Conservation (phyloP, 495 filamentous ascomycete species). For the Penicillium egyptiacum region DNA sequence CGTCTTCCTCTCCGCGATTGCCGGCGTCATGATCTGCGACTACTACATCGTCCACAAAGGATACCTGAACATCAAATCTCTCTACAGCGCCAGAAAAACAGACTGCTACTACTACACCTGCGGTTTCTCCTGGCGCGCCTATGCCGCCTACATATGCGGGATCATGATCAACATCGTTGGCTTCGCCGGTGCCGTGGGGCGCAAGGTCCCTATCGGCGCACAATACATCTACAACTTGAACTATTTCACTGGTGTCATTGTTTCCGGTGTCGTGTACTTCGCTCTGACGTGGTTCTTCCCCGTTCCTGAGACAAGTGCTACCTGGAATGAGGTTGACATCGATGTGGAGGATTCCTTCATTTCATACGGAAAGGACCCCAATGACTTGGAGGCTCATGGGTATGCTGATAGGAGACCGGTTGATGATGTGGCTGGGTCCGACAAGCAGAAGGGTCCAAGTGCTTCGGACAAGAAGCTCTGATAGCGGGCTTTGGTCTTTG, state of each 20-base stretch:
- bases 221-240: slow-evolving; percentile 88
- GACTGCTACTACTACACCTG: slow-evolving; percentile 71
- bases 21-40: slow-evolving; percentile 84
- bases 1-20: slow-evolving; percentile 92
- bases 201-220: slow-evolving; percentile 70
- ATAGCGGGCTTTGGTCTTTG: not conserved
- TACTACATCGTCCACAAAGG: slow-evolving; percentile 88
- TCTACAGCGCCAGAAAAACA: slow-evolving; percentile 69
- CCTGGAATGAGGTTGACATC: slow-evolving; percentile 80
- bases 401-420: slow-evolving; percentile 13
- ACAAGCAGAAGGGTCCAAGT: slow-evolving; percentile 23
- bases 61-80: slow-evolving; percentile 73
- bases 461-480: slow-evolving; percentile 18
- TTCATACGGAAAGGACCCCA: slow-evolving; percentile 42
- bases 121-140: slow-evolving; percentile 82
- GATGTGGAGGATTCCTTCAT: slow-evolving; percentile 45
- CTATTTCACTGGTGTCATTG: slow-evolving; percentile 81
- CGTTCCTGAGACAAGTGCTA: slow-evolving; percentile 68
- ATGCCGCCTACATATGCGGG: slow-evolving; percentile 78
- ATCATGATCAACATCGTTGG: slow-evolving; percentile 93
- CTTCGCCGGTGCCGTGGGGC: slow-evolving; percentile 79
- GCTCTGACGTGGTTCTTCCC: slow-evolving; percentile 66
- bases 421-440: slow-evolving; percentile 14
- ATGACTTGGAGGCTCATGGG: slow-evolving; percentile 25
- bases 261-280: slow-evolving; percentile 69